Conservation (phyloP, 129 eudicot species). For the Sambucus nigra region DNA sequence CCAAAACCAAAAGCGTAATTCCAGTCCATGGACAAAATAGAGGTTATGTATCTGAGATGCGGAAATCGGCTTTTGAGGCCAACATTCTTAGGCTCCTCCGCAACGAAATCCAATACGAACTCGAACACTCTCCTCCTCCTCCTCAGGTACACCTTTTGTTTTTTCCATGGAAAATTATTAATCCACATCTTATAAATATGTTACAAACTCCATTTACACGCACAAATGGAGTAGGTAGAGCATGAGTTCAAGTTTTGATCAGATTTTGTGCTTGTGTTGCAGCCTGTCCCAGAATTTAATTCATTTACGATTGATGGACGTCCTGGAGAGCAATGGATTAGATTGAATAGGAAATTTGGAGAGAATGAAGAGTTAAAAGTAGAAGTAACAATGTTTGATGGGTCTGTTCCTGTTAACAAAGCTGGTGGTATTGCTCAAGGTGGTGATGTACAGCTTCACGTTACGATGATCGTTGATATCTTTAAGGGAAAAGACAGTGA, state of each 20-base stretch:
- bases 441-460: constrained; percentile 50
- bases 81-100: constrained; percentile 73
- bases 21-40: constrained; percentile 11
- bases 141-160: constrained; percentile 30
- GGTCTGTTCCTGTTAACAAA: constrained; percentile 42
- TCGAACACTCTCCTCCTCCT: constrained; percentile 55
- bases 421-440: constrained; percentile 21
- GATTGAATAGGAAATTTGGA: constrained; percentile 52
- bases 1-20: constrained; percentile 13
- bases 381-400: constrained; percentile 85
- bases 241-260: background rate
- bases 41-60: constrained; percentile 46
- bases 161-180: background rate
- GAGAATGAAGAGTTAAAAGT: constrained; percentile 73
- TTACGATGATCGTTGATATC: constrained; percentile 54
- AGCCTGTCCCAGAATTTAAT: constrained; percentile 47
- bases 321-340: constrained; percentile 86
- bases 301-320: constrained; percentile 60
- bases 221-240: background rate
- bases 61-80: constrained; percentile 64
- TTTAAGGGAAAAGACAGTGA: constrained; percentile 43
- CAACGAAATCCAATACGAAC: constrained; percentile 68
- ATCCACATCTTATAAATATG: no score
- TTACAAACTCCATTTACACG: no score
- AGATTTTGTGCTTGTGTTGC: constrained; percentile 10